Base-by-base conservation (phyloP, 768 basidiomycete species). In the Boletales sp. region DNA sequence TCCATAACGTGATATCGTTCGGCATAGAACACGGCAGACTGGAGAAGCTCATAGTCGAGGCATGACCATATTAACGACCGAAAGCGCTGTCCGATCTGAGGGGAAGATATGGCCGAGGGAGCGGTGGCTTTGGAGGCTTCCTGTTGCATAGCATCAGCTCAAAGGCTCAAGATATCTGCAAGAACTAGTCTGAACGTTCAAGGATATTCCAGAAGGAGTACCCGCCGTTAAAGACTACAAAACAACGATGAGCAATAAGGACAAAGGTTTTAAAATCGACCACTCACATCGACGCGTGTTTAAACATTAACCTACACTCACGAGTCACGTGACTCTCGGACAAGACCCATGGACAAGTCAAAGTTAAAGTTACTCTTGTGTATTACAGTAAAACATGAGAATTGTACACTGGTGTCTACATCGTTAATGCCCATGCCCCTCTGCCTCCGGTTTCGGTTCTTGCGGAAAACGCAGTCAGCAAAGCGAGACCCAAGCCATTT, bases 21-120 rank as follows among this genome's bases (percentile, higher is more conserved):
- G 33, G 91, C 90, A 72, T 89, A 89, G 74, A 95, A 95, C 41
- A 90, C 79, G 36, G 92, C 91, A 12, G 90, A 84, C 67, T 78
- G 80, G 59, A 80, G 74, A 40, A 93, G 81, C 60, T 87, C 86
- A 48, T 82, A 78, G 72, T 93, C 90, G 51, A 93, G 83, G 70
- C 83, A 90, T 59, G 82, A 81, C 89, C 90, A 91, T 61, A 91
- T 76, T 55, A 93, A 75, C 45, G 79, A 72, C 56, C 79, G 79
- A 64, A 87, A 86, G 57, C 86, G 85, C 68, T 82, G 80, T 44
- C 77, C 74, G 61, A 89, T 80, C 63, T 78, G 72, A 54, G 80
- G 76, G 54, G 75, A 70, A 70, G 78, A 74, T 48, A 72, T 65
- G 53, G 74, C 71, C 50, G 73, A 64, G 55, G 48, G 28, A 39